Evolutionary conservation across 345 rosid species (phyloP).

Genomic region (Bretschneidera sinensis): DNA sequence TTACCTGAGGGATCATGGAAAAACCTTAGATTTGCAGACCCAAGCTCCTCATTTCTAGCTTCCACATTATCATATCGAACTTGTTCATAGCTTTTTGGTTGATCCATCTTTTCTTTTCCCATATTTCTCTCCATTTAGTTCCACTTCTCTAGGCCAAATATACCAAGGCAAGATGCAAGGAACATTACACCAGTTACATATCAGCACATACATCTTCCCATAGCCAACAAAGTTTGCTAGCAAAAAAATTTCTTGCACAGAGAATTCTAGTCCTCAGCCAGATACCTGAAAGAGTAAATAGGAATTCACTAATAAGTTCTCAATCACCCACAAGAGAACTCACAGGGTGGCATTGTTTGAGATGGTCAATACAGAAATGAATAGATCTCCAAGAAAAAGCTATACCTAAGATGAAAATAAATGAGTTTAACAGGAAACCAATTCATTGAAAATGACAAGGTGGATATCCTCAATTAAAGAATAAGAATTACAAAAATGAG

Average conservation of each 20-base stretch:
- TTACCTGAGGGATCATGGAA: constrained; percentile 48
- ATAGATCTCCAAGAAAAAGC: no score
- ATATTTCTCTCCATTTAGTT: constrained; percentile 44
- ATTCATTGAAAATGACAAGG: no score
- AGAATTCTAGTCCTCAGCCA: neutral
- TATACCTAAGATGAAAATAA: no score
- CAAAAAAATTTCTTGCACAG: constrained; percentile 2
- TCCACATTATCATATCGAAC: constrained; percentile 36
- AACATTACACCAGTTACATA: constrained; percentile 21
- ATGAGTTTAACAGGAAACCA: no score
- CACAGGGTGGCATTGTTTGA: no score
- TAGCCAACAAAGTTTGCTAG: constrained; percentile 11
- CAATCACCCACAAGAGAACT: no score
- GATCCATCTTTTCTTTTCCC: constrained; percentile 39
- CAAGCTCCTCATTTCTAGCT: constrained; percentile 40
- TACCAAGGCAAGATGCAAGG: constrained; percentile 21
- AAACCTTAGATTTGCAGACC: constrained; percentile 41
- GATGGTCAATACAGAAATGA: no score
- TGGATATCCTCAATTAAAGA: no score
- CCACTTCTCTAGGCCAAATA: constrained; percentile 16
- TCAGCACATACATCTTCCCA: constrained; percentile 20
- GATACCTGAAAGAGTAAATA: constrained; percentile 14
- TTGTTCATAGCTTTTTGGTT: constrained; percentile 34
- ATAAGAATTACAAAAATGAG: no score
- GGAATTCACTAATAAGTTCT: no score